Conservation (phyloP, 345 rosid genomes). For the Zanthoxylum bungeanum region DNA sequence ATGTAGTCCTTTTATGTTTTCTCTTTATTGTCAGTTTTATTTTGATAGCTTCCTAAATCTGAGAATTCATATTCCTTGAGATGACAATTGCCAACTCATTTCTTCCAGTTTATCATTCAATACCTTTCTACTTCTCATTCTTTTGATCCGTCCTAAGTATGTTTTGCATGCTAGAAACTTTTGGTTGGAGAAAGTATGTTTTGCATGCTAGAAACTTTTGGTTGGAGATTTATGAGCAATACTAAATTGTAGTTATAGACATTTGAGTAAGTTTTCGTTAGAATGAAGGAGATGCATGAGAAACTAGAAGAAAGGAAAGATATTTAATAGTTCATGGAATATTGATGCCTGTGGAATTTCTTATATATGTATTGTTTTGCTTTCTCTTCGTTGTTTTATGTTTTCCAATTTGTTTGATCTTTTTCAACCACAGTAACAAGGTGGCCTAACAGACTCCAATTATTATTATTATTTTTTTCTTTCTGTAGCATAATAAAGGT, state of each 20-base stretch:
- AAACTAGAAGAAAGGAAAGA: not conserved
- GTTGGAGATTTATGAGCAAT: not conserved
- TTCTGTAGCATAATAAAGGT: constrained; percentile 47
- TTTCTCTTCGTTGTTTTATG: not conserved
- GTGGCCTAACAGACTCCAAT: not conserved
- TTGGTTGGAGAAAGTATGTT: too few relatives aligned
- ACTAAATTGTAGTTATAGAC: not conserved
- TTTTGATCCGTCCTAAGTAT: not conserved
- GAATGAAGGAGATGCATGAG: not conserved
- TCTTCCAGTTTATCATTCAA: not conserved
- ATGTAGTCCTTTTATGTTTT: not conserved
- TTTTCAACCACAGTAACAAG: too few relatives aligned
- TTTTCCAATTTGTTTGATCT: too few relatives aligned
- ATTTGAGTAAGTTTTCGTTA: not conserved
- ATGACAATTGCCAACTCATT: not conserved
- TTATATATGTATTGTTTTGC: not conserved
- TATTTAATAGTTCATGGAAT: not conserved
- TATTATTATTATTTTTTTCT: constrained; percentile 3
- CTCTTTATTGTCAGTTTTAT: not conserved
- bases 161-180: too few relatives aligned
- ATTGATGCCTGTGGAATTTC: not conserved
- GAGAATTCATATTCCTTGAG: not conserved
- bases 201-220: not conserved
- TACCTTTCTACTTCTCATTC: not conserved
- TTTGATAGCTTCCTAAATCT: not conserved